These are phyloP conservation scores for Casuarina cunninghamiana DNA, from an alignment of 306 rosid species.

Conservation along the genomic window DNA sequence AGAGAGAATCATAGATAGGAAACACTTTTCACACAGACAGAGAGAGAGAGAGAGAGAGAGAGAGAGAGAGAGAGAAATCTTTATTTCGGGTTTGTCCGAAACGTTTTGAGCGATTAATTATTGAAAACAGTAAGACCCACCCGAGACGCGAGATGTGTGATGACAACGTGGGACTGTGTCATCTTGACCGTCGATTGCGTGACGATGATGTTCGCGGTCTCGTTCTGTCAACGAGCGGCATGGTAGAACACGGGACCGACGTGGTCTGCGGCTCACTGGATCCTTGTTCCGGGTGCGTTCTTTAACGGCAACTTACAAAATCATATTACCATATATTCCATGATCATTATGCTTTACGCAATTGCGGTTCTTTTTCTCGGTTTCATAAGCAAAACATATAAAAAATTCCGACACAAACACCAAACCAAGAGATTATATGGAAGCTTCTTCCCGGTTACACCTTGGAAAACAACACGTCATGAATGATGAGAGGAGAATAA, in stretches of 20 bases:
- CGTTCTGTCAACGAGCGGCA: not conserved
- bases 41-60: not conserved
- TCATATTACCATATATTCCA: constrained; percentile 9
- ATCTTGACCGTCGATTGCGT: constrained; percentile 18
- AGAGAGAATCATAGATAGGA: not conserved
- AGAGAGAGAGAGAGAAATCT: not conserved
- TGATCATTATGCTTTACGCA: constrained; percentile 22
- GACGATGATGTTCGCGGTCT: not conserved
- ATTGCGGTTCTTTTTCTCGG: not conserved
- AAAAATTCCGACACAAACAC: no score
- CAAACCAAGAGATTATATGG: no score
- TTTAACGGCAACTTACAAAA: constrained; percentile 35
- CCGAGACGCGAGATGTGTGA: constrained; percentile 10
- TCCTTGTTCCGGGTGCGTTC: not conserved
- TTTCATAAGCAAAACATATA: no score
- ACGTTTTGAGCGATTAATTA: constrained; percentile 29
- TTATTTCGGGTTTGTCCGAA: constrained; percentile 4
- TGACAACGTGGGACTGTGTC: not conserved
- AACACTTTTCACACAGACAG: constrained; percentile 16
- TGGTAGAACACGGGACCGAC: not conserved
- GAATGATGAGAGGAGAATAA: no score
- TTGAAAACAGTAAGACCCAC: constrained; percentile 3
- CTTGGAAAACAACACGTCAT: no score
- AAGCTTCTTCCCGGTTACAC: no score
- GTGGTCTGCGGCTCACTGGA: constrained; percentile 15